Evolutionary conservation across 1,284 basidiomycete species (phyloP).

Genomic region (Ceratobasidium sp.): DNA sequence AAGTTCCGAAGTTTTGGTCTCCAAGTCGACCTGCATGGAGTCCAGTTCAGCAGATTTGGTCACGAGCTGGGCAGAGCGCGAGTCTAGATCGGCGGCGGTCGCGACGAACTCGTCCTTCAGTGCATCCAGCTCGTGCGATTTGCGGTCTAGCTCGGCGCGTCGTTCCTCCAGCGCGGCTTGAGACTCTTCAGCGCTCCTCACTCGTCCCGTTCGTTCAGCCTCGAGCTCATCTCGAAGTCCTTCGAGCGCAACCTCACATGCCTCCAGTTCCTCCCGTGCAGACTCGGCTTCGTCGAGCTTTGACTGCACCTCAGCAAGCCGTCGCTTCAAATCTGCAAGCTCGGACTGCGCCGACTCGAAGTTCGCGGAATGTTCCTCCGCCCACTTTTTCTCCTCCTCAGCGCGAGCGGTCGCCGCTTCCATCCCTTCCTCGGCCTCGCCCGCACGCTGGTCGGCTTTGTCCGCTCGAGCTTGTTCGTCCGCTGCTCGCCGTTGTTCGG

Average conservation of each 20-base stretch:
- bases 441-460: constrained; percentile 32
- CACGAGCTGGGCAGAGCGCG: constrained; percentile 16
- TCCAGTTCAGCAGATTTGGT: constrained; percentile 23
- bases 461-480: constrained; percentile 28
- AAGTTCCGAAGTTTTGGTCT: constrained; percentile 33
- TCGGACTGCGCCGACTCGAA: constrained; percentile 22
- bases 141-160: constrained; percentile 10
- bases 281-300: constrained; percentile 15
- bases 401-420: constrained; percentile 7
- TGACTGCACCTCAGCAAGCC: constrained; percentile 10
- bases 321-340: constrained; percentile 17
- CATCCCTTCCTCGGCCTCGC: constrained; percentile 9
- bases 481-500: constrained; percentile 21
- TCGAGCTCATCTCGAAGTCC: constrained; percentile 31
- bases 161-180: constrained; percentile 26
- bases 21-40: constrained; percentile 7
- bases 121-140: constrained; percentile 28
- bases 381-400: constrained; percentile 31
- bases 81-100: constrained; percentile 29
- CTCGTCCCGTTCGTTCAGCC: constrained; percentile 3
- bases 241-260: constrained; percentile 25
- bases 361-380: constrained; percentile 21
- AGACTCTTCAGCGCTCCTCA: not conserved
- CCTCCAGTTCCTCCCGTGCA: constrained; percentile 23
- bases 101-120: constrained; percentile 41